Conservation (phyloP, 306 rosid species). For the Fragaria ananassa region DNA sequence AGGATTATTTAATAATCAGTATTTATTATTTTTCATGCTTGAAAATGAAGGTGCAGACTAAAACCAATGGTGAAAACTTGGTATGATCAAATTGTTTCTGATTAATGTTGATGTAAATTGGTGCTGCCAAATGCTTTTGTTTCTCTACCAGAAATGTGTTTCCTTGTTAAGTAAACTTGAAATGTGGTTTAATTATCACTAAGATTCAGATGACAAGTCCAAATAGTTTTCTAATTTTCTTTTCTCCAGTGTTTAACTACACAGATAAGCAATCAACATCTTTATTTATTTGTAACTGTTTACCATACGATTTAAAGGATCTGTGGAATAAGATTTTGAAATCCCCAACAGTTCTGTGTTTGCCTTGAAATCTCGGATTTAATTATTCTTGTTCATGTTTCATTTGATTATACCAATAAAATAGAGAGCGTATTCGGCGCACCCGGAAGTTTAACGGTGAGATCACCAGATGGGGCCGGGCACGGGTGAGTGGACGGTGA, state of each 20-base stretch:
- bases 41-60: neutral
- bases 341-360: neutral
- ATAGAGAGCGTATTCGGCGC: too few relatives aligned
- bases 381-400: neutral
- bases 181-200: too few relatives aligned
- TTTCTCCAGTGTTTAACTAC: too few relatives aligned
- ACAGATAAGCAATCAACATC: too few relatives aligned
- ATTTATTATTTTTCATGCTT: neutral
- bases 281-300: too few relatives aligned
- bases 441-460: too few relatives aligned
- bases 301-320: neutral
- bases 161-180: neutral
- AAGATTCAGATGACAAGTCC: too few relatives aligned
- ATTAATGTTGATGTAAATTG: neutral
- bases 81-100: neutral
- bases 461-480: too few relatives aligned
- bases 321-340: neutral
- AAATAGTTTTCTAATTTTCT: too few relatives aligned
- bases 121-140: neutral
- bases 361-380: neutral
- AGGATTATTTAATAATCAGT: neutral
- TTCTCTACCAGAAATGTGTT: neutral
- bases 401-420: neutral
- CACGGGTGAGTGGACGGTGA: too few relatives aligned
- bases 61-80: neutral